Evolutionary conservation across 805 yeast genomes (phyloP).

Genomic region (Jamesozyma hellenica): DNA sequence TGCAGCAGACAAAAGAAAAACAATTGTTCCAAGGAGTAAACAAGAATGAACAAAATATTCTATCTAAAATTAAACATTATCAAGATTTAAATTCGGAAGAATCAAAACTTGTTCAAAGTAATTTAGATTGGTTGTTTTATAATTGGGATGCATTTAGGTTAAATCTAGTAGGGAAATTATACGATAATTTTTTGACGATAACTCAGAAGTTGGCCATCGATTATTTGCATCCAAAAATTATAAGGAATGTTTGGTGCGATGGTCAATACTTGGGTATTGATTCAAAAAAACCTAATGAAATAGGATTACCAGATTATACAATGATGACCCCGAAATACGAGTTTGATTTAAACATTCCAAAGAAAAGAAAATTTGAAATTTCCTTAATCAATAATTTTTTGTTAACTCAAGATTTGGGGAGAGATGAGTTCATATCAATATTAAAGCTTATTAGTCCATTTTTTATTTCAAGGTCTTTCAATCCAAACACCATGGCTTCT

Average conservation of each 20-base stretch:
- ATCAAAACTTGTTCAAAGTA: conserved; percentile 32
- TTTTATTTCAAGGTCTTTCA: conserved; percentile 33
- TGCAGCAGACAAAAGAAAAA: conserved; percentile 24
- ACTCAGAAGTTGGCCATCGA: conserved; percentile 46
- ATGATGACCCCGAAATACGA: conserved; percentile 18
- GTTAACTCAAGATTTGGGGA: conserved; percentile 42
- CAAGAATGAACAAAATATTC: conserved; percentile 17
- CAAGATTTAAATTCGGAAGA: conserved; percentile 33
- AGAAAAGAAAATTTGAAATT: conserved; percentile 32
- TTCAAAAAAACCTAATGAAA: conserved; percentile 11
- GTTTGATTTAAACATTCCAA: conserved; percentile 27
- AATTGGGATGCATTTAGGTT: conserved; percentile 35
- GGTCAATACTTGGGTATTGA: conserved; percentile 26
- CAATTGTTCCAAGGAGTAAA: conserved; percentile 23
- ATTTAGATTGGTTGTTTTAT: conserved; percentile 35
- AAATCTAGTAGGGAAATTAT: conserved; percentile 41
- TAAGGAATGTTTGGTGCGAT: conserved; percentile 44
- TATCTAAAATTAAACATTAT: conserved; percentile 28
- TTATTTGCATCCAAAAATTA: conserved; percentile 46
- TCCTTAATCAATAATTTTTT: conserved; percentile 38
- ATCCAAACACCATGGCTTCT: conserved; percentile 22
- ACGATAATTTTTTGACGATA: conserved; percentile 43
- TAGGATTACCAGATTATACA: conserved; percentile 13
- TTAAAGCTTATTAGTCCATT: conserved; percentile 38
- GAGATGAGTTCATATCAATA: conserved; percentile 31